phyloP scores from a whole-genome alignment of 345 rosid genomes.

The Bruguiera parviflora region DNA sequence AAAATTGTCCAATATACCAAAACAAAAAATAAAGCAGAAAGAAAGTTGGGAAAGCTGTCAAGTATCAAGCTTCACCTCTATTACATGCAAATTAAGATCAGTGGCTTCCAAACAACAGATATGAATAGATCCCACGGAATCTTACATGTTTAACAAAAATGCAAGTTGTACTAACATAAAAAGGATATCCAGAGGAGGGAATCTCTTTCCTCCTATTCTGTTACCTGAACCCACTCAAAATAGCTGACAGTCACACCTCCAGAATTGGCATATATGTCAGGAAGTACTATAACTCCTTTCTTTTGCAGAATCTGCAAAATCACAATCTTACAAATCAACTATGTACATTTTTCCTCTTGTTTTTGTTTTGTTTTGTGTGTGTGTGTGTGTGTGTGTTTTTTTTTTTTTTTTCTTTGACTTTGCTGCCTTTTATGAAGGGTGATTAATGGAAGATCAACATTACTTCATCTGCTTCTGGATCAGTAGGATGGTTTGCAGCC shows the following conservation, averaged over 20 bases:
- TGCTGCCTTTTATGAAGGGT: not conserved
- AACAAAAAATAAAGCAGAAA: too few relatives aligned
- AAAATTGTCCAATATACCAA: too few relatives aligned
- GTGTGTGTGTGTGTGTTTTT: too few relatives aligned
- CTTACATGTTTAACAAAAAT: not conserved
- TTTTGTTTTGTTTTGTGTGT: too few relatives aligned
- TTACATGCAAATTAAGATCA: too few relatives aligned
- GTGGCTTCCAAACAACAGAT: too few relatives aligned
- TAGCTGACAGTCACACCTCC: slow-evolving; percentile 99
- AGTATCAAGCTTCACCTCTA: too few relatives aligned
- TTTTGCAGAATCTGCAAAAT: slow-evolving; percentile 71
- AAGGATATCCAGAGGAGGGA: not conserved
- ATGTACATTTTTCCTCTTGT: not conserved
- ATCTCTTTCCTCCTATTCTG: not conserved
- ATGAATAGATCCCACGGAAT: not conserved
- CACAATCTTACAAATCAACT: not conserved
- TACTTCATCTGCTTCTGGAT: slow-evolving; percentile 99
- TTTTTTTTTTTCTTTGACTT: not conserved
- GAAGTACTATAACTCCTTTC: slow-evolving; percentile 90
- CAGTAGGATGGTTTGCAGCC: slow-evolving; percentile 98
- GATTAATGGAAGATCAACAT: not conserved
- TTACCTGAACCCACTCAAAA: slow-evolving; percentile 98
- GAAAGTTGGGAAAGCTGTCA: too few relatives aligned
- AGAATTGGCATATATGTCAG: slow-evolving; percentile 95
- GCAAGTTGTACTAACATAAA: not conserved